phyloP scores from a whole-genome alignment of 768 basidiomycete species.

The Suillus hirtellus region DNA sequence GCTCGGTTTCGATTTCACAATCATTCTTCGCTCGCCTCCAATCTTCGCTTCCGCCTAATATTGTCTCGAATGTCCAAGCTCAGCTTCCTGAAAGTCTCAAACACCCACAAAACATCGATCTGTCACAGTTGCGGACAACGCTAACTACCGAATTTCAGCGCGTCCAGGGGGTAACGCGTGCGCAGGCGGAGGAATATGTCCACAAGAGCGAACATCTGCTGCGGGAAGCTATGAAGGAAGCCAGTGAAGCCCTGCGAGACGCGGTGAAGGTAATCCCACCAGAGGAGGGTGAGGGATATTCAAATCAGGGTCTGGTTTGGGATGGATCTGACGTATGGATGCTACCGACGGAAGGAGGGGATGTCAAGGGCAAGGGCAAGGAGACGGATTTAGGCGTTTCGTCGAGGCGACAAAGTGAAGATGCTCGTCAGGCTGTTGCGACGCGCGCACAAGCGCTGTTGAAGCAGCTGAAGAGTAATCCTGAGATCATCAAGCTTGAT shows the following conservation, averaged over 20 bases:
- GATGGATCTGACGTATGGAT: conserved; percentile 89
- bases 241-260: conserved; percentile 79
- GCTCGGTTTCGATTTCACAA: conserved; percentile 33
- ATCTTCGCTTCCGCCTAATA: conserved; percentile 70
- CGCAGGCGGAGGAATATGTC: conserved; percentile 83
- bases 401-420: conserved; percentile 34
- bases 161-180: conserved; percentile 72
- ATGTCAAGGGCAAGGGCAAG: conserved; percentile 39
- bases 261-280: conserved; percentile 94
- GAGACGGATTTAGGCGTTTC: conserved; percentile 28
- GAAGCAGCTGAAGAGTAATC: conserved; percentile 70
- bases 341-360: conserved; percentile 44
- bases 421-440: conserved; percentile 55
- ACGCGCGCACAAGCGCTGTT: conserved; percentile 80
- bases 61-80: conserved; percentile 66
- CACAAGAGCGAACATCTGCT: conserved; percentile 69
- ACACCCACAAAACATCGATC: conserved; percentile 64
- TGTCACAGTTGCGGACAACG: conserved; percentile 65
- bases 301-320: conserved; percentile 57
- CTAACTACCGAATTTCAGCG: conserved; percentile 67
- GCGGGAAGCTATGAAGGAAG: conserved; percentile 73
- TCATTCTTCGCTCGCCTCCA: conserved; percentile 71
- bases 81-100: conserved; percentile 67
- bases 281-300: conserved; percentile 42
- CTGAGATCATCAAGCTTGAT: conserved; percentile 73